Conservation (phyloP, 352 stramenopile species). For the Phytopythium mirpurense region DNA sequence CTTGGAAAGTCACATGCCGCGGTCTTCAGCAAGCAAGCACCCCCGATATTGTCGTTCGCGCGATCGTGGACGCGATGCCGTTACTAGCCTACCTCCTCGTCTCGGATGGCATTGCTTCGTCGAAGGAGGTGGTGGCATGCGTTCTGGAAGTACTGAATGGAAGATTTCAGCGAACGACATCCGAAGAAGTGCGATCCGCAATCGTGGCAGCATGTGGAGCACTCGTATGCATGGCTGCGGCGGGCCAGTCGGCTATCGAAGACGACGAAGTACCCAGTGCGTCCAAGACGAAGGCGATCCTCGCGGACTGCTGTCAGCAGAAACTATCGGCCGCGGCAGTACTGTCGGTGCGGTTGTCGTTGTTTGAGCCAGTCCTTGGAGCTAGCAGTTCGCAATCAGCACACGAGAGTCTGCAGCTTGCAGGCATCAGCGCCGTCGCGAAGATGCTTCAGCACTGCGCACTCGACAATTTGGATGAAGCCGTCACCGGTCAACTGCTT, state of each 20-base stretch:
- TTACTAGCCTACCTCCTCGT: constrained; percentile 40
- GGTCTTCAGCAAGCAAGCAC: constrained; percentile 27
- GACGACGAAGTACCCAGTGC: background rate
- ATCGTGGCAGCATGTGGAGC: constrained; percentile 29
- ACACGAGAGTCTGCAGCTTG: constrained; percentile 12
- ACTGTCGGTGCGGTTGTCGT: constrained; percentile 21
- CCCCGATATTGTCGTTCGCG: constrained; percentile 17
- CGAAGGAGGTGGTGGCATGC: constrained; percentile 30
- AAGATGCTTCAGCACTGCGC: constrained; percentile 40
- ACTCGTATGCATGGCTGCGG: constrained; percentile 29
- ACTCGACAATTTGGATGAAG: constrained; percentile 18
- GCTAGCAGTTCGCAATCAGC: background rate
- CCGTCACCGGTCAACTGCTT: constrained; percentile 24
- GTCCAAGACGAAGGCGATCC: background rate
- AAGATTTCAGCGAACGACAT: constrained; percentile 27
- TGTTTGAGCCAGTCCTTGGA: constrained; percentile 20
- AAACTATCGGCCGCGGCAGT: constrained; percentile 3
- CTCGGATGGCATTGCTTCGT: constrained; percentile 20
- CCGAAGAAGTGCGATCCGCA: constrained; percentile 15
- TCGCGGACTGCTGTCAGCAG: background rate
- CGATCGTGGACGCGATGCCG: constrained; percentile 31
- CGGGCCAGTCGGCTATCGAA: constrained; percentile 8
- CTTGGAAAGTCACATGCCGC: constrained; percentile 33
- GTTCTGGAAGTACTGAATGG: constrained; percentile 34
- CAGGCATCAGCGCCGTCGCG: constrained; percentile 21